phyloP scores from a whole-genome alignment of 1,139 yeast species.

The Candida sp. region DNA sequence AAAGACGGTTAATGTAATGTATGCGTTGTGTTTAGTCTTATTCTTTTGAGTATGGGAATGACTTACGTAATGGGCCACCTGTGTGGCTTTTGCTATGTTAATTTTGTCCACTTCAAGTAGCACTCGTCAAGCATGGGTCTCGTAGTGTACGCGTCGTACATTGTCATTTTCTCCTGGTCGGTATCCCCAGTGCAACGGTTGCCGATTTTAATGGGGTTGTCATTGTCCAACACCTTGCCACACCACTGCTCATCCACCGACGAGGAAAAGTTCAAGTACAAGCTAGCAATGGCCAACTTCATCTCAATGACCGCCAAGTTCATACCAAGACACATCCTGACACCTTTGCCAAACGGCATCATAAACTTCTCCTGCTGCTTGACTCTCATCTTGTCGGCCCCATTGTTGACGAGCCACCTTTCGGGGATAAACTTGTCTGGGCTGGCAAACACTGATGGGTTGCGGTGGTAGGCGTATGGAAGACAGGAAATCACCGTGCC shows the following conservation, averaged over 20 bases:
- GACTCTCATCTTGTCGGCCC: constrained; percentile 40
- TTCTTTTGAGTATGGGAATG: too few relatives aligned
- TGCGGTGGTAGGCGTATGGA: constrained; percentile 69
- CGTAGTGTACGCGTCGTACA: constrained; percentile 57
- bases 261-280: constrained; percentile 53
- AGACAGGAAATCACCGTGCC: constrained; percentile 66
- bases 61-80: background rate
- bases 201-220: constrained; percentile 30
- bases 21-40: too few relatives aligned
- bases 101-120: constrained; percentile 45
- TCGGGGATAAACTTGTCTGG: constrained; percentile 61
- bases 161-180: constrained; percentile 53
- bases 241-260: constrained; percentile 50
- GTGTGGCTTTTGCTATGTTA: constrained; percentile 8
- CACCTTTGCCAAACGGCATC: constrained; percentile 76
- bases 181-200: constrained; percentile 20
- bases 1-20: too few relatives aligned
- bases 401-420: constrained; percentile 55
- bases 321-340: constrained; percentile 80
- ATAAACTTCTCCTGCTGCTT: constrained; percentile 54
- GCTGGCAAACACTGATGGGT: constrained; percentile 49
- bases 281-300: constrained; percentile 57
- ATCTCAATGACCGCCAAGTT: constrained; percentile 70
- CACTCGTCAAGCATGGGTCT: constrained; percentile 55
- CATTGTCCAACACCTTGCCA: constrained; percentile 20